Base-by-base conservation (phyloP, 495 filamentous ascomycete genomes). In the Endocarpon pusillum region DNA sequence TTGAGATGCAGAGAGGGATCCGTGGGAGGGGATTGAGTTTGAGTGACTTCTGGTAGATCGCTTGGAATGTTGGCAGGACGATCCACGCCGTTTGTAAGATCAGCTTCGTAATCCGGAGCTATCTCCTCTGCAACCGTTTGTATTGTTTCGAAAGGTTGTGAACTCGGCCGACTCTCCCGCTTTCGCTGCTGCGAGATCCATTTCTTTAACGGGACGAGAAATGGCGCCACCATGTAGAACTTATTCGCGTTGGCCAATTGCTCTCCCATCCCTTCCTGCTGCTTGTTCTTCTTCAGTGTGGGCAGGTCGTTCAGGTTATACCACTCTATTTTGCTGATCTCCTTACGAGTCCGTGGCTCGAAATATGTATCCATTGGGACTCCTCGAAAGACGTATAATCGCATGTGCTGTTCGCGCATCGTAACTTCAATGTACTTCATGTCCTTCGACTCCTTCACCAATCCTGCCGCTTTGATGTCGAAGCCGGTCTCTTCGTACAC, bases 181-280 rank as follows among this genome's bases (percentile, higher is more conserved):
- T 71, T 83, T 61, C 66, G 80, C 61, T 89, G 82, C 47, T 77
- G 69, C 9, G 73, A 54, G 19, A 94, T 85, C 89, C 89, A 97
- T 48, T 81, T 83, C 51, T 85, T 86, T 28, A 97, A 55, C 14
- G 67, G 81, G 21, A 67, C 69, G 39, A 97, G 59, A 48, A 97
- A 96, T 1, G 89, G 86, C 2, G 82, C 84, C 12, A 97, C 89
- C 84, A 94, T 94, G 53, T 93, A 96, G 48, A 93, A 96, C 46
- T 82, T 94, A 45, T 81, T 81, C 14, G 78, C 69, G 45, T 78
- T 78, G 1, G 66, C 64, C n/a, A 67, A 54, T 7, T 64, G 58
- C 15, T 52, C 59, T 19, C 59, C 57, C 14, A 56, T 52, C 10
- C 58, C 29, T 43, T 75, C 47, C 37, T 70, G 53, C 27, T 68